Percentiles rank a stretch among this genome's conserved stretches.
These are phyloP conservation scores for Aureobasidium subglaciale DNA, from an alignment of 2,329 filamentous ascomycete species.

Conservation along the genomic window DNA sequence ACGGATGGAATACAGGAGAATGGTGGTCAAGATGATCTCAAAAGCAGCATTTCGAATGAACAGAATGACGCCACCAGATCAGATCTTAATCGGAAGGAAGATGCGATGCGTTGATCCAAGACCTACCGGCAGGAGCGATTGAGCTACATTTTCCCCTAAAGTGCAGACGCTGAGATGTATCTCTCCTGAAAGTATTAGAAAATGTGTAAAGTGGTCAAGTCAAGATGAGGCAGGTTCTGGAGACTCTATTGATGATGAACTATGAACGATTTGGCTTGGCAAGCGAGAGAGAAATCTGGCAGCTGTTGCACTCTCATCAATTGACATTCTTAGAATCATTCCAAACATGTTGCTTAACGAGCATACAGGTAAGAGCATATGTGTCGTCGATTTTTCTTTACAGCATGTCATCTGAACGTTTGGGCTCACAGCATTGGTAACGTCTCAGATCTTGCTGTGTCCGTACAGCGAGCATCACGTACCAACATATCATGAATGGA, in stretches of 20 bases:
- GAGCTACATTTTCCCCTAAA: too few relatives aligned
- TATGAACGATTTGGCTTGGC: not conserved
- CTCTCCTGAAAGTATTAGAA: too few relatives aligned
- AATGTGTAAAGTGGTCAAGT: not conserved
- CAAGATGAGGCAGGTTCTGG: not conserved
- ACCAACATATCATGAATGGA: slow-evolving; percentile 78
- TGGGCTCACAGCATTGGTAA: slow-evolving; percentile 55
- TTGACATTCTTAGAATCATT: not conserved
- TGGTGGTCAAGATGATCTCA: not conserved
- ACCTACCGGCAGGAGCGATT: not conserved
- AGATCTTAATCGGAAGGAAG: not conserved
- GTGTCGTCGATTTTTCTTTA: too few relatives aligned
- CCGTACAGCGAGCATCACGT: slow-evolving; percentile 82
- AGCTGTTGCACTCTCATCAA: not conserved
- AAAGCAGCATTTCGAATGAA: not conserved
- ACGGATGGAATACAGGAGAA: not conserved
- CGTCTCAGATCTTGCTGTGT: slow-evolving; percentile 63
- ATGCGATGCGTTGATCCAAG: not conserved
- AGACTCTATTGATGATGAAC: not conserved
- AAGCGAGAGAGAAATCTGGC: not conserved
- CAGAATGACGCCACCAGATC: slow-evolving; percentile 9
- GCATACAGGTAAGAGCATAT: slow-evolving; percentile 27
- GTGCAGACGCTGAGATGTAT: too few relatives aligned
- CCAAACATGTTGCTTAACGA: slow-evolving; percentile 36
- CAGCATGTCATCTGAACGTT: not conserved